Base-by-base conservation (phyloP, 148 eudicot genomes). In the Fagopyrum homotropicum region DNA sequence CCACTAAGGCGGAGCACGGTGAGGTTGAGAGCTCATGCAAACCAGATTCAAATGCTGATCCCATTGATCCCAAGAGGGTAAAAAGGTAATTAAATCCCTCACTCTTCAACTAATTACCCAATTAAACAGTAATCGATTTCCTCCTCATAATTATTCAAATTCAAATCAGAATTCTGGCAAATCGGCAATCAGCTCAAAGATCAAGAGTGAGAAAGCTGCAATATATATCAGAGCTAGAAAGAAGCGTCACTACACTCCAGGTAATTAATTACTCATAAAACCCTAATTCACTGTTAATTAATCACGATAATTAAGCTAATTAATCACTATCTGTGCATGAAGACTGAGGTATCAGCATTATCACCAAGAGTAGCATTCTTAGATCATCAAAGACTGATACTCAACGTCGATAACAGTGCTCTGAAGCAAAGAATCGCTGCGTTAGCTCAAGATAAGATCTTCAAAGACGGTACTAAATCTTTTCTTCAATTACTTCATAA, bases 141-240 rank as follows among this genome's bases (percentile, higher is more conserved):
- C 10, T 68, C 3, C 40, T 35, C 40, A 35, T 35, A 70, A 45
- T 70, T 45, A 29, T 1, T 0, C 7, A 57, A 19, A 30, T 2
- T 40, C 45, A 14, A 40, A 35, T 66, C 83, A 95, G 99, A 81
- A 90, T 95, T 12, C 79, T 95, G 82, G 99, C 99, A 0, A 95
- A 95, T 22, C 86, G 99, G 56, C 97, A 95, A 83, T 95, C 99
- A 14, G 99, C 99, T 7, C 99, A 95, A 79, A 82, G 99, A 54
- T 95, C 99, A 54, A 81, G 99, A 77, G 97, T 95, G 82, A 89
- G 99, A 70, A 95, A 95, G 73, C 79, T 95, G 60, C 99, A 95
- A 79, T 95, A 95, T 86, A 90, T 95, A 75, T 95, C 97, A 19
- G 99, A 95, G 83, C 88, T 95, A 16, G 99, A 95, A 76, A 85